phyloP scores from a whole-genome alignment of 1,139 yeast species.

The Sugiyamaella castrensis region DNA sequence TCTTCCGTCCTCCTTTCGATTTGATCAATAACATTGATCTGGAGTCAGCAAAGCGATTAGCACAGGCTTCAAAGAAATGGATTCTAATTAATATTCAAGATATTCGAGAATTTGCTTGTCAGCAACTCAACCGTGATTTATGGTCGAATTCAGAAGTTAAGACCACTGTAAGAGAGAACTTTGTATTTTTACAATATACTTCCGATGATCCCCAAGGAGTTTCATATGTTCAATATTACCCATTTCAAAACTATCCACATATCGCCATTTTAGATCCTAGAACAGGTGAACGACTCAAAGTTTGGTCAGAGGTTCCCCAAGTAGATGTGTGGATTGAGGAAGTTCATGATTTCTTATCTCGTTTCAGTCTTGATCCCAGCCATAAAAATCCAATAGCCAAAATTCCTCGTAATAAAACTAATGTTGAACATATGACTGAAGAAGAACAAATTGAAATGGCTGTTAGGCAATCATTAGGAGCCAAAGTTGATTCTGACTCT shows the following conservation, averaged over 20 bases:
- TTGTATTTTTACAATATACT: conserved; percentile 72
- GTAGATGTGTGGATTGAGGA: conserved; percentile 54
- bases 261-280: conserved; percentile 90
- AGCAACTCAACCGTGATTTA: conserved; percentile 84
- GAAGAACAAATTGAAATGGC: conserved; percentile 85
- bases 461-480: conserved; percentile 60
- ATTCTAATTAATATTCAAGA: conserved; percentile 85
- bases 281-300: conserved; percentile 82
- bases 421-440: conserved; percentile 53
- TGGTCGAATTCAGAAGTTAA: conserved; percentile 79
- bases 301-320: conserved; percentile 67
- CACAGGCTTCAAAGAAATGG: conserved; percentile 70
- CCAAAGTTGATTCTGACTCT: conserved; percentile 9
- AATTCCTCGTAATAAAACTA: conserved; percentile 29
- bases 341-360: conserved; percentile 45
- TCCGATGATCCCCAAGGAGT: conserved; percentile 71
- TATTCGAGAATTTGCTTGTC: conserved; percentile 79
- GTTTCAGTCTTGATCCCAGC: conserved; percentile 62
- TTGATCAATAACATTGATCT: conserved; percentile 64
- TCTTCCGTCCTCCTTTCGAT: conserved; percentile 94
- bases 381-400: conserved; percentile 60
- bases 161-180: conserved; percentile 59
- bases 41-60: conserved; percentile 68
- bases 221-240: conserved; percentile 68
- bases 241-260: conserved; percentile 71